Conservation (phyloP, 202 grass and related monocot species). For the Digitaria exilis region DNA sequence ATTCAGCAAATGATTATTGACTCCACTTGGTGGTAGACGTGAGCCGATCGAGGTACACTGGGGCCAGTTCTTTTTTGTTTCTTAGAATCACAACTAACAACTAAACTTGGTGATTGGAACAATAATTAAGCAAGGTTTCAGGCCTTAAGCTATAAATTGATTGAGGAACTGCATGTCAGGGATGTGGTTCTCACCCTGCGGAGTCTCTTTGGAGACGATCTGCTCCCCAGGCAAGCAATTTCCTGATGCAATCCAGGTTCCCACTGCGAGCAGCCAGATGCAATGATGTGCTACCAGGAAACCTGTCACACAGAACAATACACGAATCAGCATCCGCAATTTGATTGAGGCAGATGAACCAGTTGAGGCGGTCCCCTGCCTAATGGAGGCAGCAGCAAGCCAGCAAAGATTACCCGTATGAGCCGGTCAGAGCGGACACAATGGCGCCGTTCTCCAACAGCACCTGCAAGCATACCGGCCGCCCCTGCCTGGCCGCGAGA, state of each 20-base stretch:
- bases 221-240: conserved; percentile 88
- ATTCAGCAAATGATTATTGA: conserved; percentile 8
- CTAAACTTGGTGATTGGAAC: neutral
- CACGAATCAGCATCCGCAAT: conserved; percentile 2
- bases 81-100: neutral
- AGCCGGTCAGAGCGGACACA: conserved; percentile 70
- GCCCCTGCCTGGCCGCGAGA: conserved; percentile 76
- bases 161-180: neutral
- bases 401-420: conserved; percentile 62
- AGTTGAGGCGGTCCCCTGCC: neutral
- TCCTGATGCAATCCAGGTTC: conserved; percentile 76
- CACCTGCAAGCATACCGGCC: conserved; percentile 61
- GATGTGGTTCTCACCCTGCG: conserved; percentile 58
- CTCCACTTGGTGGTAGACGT: neutral
- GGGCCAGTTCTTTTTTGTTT: neutral
- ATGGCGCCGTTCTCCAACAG: conserved; percentile 82
- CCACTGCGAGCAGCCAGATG: conserved; percentile 86
- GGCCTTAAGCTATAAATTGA: neutral
- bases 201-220: conserved; percentile 90
- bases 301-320: conserved; percentile 46
- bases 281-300: conserved; percentile 76
- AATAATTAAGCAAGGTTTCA: neutral
- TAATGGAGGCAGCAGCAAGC: neutral
- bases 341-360: neutral
- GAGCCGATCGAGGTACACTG: neutral